Evolutionary conservation across 176 grass and related monocot species (phyloP).

Genomic region (Musa acuminata): DNA sequence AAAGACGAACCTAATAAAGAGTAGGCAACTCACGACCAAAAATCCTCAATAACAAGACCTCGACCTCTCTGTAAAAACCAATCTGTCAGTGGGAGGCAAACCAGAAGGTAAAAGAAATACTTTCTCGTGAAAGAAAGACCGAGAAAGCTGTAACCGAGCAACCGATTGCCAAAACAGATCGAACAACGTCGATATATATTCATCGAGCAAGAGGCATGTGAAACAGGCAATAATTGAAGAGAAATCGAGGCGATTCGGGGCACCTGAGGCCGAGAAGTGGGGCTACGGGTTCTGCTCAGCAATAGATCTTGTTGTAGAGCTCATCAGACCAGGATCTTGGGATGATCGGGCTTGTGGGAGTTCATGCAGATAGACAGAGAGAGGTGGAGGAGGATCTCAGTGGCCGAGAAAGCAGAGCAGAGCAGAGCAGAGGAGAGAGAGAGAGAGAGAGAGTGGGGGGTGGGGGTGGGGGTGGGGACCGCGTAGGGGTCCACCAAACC

Average conservation of each 20-base stretch:
- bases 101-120: neutral
- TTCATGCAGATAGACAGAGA: neutral
- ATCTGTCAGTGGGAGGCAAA: neutral
- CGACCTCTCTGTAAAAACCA: neutral
- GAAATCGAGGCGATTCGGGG: neutral
- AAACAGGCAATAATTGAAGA: neutral
- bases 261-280: neutral
- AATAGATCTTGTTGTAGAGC: neutral
- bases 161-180: neutral
- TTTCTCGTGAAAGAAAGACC: neutral
- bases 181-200: neutral
- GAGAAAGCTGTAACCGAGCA: neutral
- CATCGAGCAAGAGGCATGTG: neutral
- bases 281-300: neutral
- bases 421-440: no score
- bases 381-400: no score
- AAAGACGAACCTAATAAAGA: neutral
- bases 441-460: no score
- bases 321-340: neutral
- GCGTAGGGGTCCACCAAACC: no score
- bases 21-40: neutral
- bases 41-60: neutral
- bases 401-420: no score
- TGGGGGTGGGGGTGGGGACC: no score
- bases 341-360: neutral